phyloP scores from a whole-genome alignment of 2,329 filamentous ascomycete genomes.

The Huntiella moniliformis region DNA sequence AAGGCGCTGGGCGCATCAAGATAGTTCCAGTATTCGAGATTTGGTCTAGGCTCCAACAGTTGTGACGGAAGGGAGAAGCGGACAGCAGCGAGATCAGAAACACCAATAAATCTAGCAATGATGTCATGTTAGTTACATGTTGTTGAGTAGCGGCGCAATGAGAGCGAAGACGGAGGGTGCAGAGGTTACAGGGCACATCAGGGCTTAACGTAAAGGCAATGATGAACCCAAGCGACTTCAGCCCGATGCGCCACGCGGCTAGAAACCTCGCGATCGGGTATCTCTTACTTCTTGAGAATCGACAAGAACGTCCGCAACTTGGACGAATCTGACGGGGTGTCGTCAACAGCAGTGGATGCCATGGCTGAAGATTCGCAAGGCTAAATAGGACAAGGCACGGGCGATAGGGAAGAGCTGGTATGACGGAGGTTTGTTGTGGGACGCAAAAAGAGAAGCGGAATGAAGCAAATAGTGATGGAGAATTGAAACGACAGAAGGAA shows the following conservation, averaged over 20 bases:
- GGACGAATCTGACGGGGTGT: conserved; percentile 9
- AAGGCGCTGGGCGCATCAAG: conserved; percentile 90
- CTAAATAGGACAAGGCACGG: too few species aligned
- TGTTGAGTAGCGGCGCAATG: neutral
- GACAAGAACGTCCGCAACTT: conserved; percentile 10
- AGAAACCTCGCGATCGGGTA: neutral
- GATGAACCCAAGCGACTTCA: too few species aligned
- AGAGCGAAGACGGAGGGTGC: neutral
- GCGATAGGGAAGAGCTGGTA: neutral
- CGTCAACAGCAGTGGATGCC: conserved; percentile 9
- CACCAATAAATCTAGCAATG: conserved; percentile 65
- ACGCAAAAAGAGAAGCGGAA: neutral
- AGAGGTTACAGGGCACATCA: too few species aligned
- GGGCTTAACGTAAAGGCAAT: too few species aligned
- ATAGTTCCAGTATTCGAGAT: conserved; percentile 98
- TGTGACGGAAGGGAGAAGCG: conserved; percentile 92
- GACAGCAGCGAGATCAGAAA: conserved; percentile 84
- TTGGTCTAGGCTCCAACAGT: conserved; percentile 86
- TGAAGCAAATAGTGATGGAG: neutral
- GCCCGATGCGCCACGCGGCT: too few species aligned
- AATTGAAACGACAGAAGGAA: neutral
- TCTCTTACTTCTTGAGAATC: conserved; percentile 11
- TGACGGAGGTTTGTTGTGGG: neutral
- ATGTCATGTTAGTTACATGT: neutral
- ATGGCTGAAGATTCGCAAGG: neutral